Base-by-base conservation (phyloP, 345 rosid species). In the Pugionium dolabratum region DNA sequence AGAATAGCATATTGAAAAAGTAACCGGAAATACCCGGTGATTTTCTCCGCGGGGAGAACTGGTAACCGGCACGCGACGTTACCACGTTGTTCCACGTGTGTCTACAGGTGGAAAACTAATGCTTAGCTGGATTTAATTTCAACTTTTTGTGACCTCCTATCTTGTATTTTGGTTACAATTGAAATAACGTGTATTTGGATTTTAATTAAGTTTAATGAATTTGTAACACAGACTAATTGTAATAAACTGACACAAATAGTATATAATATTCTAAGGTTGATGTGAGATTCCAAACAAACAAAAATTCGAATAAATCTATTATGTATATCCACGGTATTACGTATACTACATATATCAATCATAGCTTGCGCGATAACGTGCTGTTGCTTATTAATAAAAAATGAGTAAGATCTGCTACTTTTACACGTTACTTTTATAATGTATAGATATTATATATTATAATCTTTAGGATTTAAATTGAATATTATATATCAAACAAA, bases 1-100 rank as follows among this genome's bases (percentile, higher is more conserved):
- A 6, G 40, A 37, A 51, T 32, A 69, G 26, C 28, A 36, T 11
- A 27, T 29, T 70, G 25, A 26, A 7, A 10, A 54, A 40, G 54
- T 46, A n/a, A 71, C 64, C 29, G 69, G 75, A 0, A 3, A 33
- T 40, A 63, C 25, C 69, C 58, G 75, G 64, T 54, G 61, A 3
- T 46, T 54, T 26, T 41, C 32, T 54, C 26, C 18, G 4, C 4
- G 1, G 25, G 4, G 34, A 18, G 4, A 5, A 4, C 7, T 54
- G 57, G 53, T 46, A 57, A 63, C 69, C 41, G 64, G 55, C 69
- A 71, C 64, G 69, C 51, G 41, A 45, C 48, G 28, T 53, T 37
- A 30, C 30, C 54, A 4, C 1, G 0, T 0, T 18, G 5, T 28
- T 9, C 51, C 69, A 62, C 63, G 69, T 71, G 64, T 71, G 10